Evolutionary conservation across 108 stramenopile genomes (phyloP).

Genomic region (Stephanodiscus minutulus): DNA sequence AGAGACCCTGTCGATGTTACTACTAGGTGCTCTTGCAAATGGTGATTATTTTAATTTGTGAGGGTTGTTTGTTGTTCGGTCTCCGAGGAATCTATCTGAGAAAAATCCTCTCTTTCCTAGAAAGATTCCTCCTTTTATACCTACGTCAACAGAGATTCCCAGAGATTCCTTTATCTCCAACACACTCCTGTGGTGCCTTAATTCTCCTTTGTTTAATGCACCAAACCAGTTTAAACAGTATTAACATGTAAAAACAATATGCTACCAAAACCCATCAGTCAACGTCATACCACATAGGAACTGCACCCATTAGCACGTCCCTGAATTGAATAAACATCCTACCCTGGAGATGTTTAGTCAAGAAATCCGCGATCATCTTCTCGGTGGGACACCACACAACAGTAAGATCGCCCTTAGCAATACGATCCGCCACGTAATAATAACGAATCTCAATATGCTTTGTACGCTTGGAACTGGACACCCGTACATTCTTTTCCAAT

Average conservation of each 20-base stretch:
- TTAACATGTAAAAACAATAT: not conserved
- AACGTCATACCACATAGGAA: not conserved
- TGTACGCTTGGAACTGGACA: constrained; percentile 44
- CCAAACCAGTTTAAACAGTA: not conserved
- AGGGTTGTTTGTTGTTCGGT: too few relatives aligned
- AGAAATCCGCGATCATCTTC: constrained; percentile 50
- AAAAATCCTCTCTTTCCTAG: too few relatives aligned
- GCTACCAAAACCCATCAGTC: not conserved
- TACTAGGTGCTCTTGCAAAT: too few relatives aligned
- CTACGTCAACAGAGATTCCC: not conserved
- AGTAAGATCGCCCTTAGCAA: not conserved
- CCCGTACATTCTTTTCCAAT: constrained; percentile 49
- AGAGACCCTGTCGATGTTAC: too few relatives aligned
- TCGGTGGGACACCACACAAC: too few relatives aligned
- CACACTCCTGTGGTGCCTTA: constrained; percentile 6
- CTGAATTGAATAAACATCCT: constrained; percentile 17
- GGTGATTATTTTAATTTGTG: too few relatives aligned
- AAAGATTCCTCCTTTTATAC: too few relatives aligned
- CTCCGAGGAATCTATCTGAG: too few relatives aligned
- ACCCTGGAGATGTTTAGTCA: constrained; percentile 52
- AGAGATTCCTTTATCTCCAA: not conserved
- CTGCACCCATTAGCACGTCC: not conserved
- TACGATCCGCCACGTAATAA: too few relatives aligned
- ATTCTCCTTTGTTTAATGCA: not conserved
- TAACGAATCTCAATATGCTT: too few relatives aligned